These are phyloP conservation scores for Diaporthe vaccinii DNA, from an alignment of 2,329 filamentous ascomycete genomes.

Conservation along the genomic window DNA sequence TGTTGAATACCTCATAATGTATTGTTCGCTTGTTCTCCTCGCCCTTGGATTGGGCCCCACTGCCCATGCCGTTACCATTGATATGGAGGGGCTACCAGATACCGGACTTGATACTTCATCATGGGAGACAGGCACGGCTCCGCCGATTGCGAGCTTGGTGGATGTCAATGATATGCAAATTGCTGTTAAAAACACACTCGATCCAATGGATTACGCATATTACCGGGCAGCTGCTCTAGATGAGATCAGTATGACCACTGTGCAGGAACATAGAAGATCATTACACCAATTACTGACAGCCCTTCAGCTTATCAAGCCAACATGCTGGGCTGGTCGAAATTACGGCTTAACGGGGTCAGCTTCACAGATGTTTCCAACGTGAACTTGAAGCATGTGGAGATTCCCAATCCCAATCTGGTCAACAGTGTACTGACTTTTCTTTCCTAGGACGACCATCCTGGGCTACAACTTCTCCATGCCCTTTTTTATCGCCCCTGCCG, in stretches of 20 bases:
- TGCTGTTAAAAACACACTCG: neutral
- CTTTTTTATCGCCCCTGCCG: neutral
- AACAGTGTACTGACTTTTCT: neutral
- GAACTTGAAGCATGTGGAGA: neutral
- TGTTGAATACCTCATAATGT: neutral
- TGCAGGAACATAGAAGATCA: too few relatives aligned
- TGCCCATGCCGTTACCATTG: neutral
- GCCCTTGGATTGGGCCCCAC: neutral
- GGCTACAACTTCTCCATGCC: constrained; percentile 12
- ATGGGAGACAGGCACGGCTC: neutral
- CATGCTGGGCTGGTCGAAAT: constrained; percentile 18
- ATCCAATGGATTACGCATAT: neutral
- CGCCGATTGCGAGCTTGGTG: neutral
- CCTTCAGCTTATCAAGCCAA: constrained; percentile 1
- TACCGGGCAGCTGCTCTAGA: constrained; percentile 8
- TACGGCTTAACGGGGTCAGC: neutral
- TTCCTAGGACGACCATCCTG: neutral
- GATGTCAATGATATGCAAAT: constrained; percentile 17
- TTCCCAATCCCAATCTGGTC: too few relatives aligned
- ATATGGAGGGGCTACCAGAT: constrained; percentile 12
- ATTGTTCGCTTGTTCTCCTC: neutral
- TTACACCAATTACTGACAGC: neutral
- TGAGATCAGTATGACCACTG: neutral
- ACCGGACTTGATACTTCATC: constrained; percentile 10
- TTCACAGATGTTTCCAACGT: constrained; percentile 1